Evolutionary conservation across 805 yeast genomes (phyloP).

Genomic region (Zygosaccharomyces gambellarensis): DNA sequence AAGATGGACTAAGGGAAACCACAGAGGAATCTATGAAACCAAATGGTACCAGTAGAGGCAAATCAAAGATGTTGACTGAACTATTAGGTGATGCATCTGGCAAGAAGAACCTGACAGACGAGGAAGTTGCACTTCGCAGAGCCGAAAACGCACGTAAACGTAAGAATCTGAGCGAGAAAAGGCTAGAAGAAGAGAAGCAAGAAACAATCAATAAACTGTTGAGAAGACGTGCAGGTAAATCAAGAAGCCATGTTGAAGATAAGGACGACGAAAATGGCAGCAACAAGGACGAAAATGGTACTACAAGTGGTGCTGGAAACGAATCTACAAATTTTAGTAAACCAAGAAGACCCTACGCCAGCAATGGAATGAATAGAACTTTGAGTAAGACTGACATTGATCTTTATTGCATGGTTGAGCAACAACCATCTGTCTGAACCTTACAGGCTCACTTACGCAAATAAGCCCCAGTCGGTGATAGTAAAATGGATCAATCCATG

Average conservation of each 20-base stretch:
- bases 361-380: constrained; percentile 27
- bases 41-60: constrained; percentile 3
- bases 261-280: constrained; percentile 18
- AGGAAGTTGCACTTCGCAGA: constrained; percentile 72
- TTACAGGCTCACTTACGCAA: too few relatives aligned
- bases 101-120: constrained; percentile 66
- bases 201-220: constrained; percentile 85
- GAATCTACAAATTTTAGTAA: constrained; percentile 19
- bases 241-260: constrained; percentile 37
- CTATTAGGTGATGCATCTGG: constrained; percentile 17
- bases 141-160: constrained; percentile 88
- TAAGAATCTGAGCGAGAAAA: constrained; percentile 74
- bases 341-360: constrained; percentile 31
- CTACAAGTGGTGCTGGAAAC: too few relatives aligned
- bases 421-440: not conserved
- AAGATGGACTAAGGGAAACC: constrained; percentile 19
- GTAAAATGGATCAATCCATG: not conserved
- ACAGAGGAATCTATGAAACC: constrained; percentile 21
- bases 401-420: constrained; percentile 15
- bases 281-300: not conserved
- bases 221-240: constrained; percentile 76
- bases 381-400: constrained; percentile 16
- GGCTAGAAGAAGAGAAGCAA: constrained; percentile 85
- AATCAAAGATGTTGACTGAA: constrained; percentile 20
- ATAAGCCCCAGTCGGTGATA: too few relatives aligned